Evolutionary conservation across 768 basidiomycete species (phyloP).

Genomic region (Dentipellis fragilis): DNA sequence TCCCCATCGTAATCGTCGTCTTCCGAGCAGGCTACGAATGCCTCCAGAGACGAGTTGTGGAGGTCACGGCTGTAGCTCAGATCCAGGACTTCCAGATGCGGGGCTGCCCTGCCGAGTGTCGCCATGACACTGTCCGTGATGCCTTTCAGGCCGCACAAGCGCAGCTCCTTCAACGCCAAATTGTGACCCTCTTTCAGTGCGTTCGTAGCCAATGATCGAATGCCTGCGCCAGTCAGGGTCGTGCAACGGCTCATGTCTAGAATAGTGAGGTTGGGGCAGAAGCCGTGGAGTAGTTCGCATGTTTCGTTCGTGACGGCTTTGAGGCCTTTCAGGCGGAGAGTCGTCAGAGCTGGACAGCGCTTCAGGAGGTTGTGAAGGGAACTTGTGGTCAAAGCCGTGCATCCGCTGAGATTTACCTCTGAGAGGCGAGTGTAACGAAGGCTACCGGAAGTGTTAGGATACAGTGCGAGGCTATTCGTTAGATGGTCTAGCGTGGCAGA

Average conservation of each 20-base stretch:
- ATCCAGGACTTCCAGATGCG: conserved; percentile 71
- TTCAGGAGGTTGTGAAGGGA: conserved; percentile 63
- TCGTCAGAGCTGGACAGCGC: conserved; percentile 48
- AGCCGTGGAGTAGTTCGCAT: conserved; percentile 52
- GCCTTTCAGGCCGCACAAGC: conserved; percentile 57
- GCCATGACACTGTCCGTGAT: conserved; percentile 52
- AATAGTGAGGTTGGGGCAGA: conserved; percentile 43
- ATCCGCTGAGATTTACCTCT: conserved; percentile 62
- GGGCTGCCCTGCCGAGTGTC: conserved; percentile 57
- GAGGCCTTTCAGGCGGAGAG: conserved; percentile 59
- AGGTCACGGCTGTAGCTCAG: conserved; percentile 62
- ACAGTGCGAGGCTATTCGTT: conserved; percentile 42
- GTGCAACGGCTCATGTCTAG: conserved; percentile 67
- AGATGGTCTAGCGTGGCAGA: conserved; percentile 42
- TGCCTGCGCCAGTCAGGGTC: conserved; percentile 57
- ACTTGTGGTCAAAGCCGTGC: conserved; percentile 49
- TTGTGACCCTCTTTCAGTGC: conserved; percentile 35
- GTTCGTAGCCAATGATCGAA: conserved; percentile 36
- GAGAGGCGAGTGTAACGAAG: conserved; percentile 59
- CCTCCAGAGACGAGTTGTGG: conserved; percentile 68
- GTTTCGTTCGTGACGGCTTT: conserved; percentile 63
- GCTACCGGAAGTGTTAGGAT: conserved; percentile 22
- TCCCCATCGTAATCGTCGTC: conserved; percentile 25
- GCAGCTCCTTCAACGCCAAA: conserved; percentile 50
- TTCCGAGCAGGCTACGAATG: conserved; percentile 50